phyloP scores from a whole-genome alignment of 768 basidiomycete species.

The Tulasnella sp. region DNA sequence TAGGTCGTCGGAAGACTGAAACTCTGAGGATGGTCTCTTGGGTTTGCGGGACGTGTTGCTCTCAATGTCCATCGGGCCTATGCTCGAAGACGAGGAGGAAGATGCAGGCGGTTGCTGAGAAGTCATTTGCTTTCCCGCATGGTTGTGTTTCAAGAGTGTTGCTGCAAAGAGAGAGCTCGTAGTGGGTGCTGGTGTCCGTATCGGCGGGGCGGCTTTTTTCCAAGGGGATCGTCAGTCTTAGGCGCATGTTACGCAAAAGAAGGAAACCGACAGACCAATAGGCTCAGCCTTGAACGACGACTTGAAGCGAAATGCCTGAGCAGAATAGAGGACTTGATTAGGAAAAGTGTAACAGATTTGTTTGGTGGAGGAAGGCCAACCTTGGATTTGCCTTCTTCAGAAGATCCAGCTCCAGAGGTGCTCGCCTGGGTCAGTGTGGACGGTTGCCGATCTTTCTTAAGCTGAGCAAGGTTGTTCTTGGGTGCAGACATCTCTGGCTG shows the following conservation, averaged over 20 bases:
- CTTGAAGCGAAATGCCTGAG: background rate
- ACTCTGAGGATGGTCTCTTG: background rate
- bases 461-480: conserved; percentile 9
- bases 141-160: background rate
- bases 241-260: background rate
- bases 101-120: background rate
- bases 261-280: background rate
- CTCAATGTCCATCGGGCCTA: background rate
- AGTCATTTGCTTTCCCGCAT: background rate
- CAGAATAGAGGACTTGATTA: background rate
- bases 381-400: background rate
- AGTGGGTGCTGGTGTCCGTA: background rate
- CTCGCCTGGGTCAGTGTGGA: background rate
- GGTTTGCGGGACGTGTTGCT: background rate
- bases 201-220: background rate
- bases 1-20: background rate
- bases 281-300: background rate
- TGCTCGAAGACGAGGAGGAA: background rate
- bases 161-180: background rate
- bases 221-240: background rate
- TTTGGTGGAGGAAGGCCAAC: background rate
- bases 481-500: background rate
- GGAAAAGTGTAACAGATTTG: background rate
- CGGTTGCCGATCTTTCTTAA: background rate
- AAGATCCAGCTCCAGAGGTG: background rate